A percentile compares a stretch with the other conserved stretches of the same genome.
phyloP scores from a whole-genome alignment of 208 protist genomes.

The Leishmania martiniquensis region DNA sequence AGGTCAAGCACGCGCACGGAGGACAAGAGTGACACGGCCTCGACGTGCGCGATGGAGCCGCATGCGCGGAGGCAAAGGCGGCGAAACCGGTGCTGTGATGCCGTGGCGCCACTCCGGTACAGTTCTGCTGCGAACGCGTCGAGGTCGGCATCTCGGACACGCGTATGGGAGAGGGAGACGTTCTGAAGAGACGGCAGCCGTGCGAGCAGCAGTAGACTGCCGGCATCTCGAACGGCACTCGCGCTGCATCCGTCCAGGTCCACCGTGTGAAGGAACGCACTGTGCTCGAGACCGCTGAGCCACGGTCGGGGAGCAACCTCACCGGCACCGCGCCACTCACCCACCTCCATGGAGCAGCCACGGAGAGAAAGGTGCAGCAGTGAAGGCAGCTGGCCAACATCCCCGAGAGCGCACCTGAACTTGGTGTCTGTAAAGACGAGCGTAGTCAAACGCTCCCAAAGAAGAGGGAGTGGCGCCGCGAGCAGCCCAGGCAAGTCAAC shows the following conservation, averaged over 20 bases:
- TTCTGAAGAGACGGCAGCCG: constrained; percentile 16
- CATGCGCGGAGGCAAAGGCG: constrained; percentile 11
- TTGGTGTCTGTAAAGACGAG: constrained; percentile 12
- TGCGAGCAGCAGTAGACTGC: constrained; percentile 4
- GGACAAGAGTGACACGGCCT: constrained; percentile 7
- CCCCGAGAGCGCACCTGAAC: background rate
- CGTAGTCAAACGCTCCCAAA: background rate
- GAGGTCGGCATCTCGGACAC: constrained; percentile 11
- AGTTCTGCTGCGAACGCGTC: constrained; percentile 2
- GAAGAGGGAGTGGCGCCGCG: background rate
- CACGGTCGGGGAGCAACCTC: background rate
- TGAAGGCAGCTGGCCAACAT: background rate
- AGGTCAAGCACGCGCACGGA: constrained; percentile 7
- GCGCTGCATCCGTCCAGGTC: constrained; percentile 9
- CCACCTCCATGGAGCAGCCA: constrained; percentile 6
- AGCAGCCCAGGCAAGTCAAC: background rate
- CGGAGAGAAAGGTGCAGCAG: constrained; percentile 8
- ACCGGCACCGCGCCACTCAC: background rate
- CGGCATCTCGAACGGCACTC: background rate
- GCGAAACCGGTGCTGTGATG: constrained; percentile 5
- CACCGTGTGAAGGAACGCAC: constrained; percentile 12
- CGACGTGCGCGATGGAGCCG: background rate
- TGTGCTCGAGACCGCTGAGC: background rate
- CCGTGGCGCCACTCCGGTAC: background rate
- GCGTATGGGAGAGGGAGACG: constrained; percentile 4